phyloP scores from a whole-genome alignment of 495 filamentous ascomycete genomes.

The Bathelium albidoporum region DNA sequence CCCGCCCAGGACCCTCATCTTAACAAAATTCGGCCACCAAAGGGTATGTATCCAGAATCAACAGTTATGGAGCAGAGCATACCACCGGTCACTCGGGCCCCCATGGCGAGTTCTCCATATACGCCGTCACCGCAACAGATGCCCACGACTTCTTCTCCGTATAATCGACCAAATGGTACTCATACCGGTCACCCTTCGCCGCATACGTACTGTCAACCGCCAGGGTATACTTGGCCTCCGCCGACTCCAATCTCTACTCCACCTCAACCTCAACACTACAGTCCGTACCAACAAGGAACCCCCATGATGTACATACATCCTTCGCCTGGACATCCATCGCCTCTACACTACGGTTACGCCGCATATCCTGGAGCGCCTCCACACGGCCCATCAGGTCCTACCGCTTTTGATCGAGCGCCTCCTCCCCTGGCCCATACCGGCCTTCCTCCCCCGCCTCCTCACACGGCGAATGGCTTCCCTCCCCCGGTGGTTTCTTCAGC shows the following conservation, averaged over 20 bases:
- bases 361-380: background rate
- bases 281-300: conserved; percentile 17
- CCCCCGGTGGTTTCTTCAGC: background rate
- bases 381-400: conserved; percentile 5
- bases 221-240: conserved; percentile 26
- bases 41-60: conserved; percentile 94
- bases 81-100: conserved; percentile 51
- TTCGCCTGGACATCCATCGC: conserved; percentile 16
- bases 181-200: conserved; percentile 33
- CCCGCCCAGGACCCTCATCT: conserved; percentile 73
- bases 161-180: conserved; percentile 4
- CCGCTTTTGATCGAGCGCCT: conserved; percentile 24
- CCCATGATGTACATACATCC: conserved; percentile 23
- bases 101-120: conserved; percentile 49
- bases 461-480: conserved; percentile 10
- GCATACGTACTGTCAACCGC: conserved; percentile 32
- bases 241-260: conserved; percentile 25
- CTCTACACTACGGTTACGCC: conserved; percentile 9
- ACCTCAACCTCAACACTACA: conserved; percentile 18
- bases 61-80: conserved; percentile 78
- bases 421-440: conserved; percentile 21
- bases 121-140: conserved; percentile 43
- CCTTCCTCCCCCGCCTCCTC: conserved; percentile 24
- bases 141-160: conserved; percentile 20
- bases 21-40: conserved; percentile 70